Conservation (phyloP, 345 rosid genomes). For the Lumnitzera racemosa region DNA sequence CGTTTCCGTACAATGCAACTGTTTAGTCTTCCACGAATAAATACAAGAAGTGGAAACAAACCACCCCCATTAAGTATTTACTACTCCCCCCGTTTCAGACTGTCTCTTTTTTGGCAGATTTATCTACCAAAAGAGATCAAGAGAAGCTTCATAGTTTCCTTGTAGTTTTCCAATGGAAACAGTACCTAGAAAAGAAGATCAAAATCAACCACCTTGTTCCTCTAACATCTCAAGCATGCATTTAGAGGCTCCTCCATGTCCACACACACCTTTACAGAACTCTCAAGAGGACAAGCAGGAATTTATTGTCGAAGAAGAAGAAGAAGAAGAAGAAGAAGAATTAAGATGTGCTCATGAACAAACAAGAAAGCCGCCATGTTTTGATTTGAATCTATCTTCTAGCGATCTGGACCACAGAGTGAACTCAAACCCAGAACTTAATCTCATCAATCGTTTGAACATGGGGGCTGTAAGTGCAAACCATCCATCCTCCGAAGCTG, state of each 20-base stretch:
- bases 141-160: too few relatives aligned
- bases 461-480: conserved; percentile 12
- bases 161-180: too few relatives aligned
- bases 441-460: conserved; percentile 46
- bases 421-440: conserved; percentile 58
- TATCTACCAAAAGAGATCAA: too few relatives aligned
- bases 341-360: conserved; percentile 6
- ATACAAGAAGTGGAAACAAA: too few relatives aligned
- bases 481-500: conserved; percentile 12
- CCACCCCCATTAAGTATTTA: too few relatives aligned
- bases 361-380: conserved; percentile 11
- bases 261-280: conserved; percentile 4
- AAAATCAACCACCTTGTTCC: conserved; percentile 1
- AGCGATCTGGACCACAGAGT: conserved; percentile 24
- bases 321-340: conserved; percentile 11
- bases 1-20: too few relatives aligned
- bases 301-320: conserved; percentile 3
- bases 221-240: conserved; percentile 24
- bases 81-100: too few relatives aligned
- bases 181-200: conserved; percentile 1
- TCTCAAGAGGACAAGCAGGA: conserved; percentile 19
- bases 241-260: conserved; percentile 22
- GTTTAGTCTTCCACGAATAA: too few relatives aligned
- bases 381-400: conserved; percentile 31
- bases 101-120: too few relatives aligned